These are phyloP conservation scores for Chenopodium berlandieri DNA, from an alignment of 148 eudicot genomes.

Conservation along the genomic window DNA sequence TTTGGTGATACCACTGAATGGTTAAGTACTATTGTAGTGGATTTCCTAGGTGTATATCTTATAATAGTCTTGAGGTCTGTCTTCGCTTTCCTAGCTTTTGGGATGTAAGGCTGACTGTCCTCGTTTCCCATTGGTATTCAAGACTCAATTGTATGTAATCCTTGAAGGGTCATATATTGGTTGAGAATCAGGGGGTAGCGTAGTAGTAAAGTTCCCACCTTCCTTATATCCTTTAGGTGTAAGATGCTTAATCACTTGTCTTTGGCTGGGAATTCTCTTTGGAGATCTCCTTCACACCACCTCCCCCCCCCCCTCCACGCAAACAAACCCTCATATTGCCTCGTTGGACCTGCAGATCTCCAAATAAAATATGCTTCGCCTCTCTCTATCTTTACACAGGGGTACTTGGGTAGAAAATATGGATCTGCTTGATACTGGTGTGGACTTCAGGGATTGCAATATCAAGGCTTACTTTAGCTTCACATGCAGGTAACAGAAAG, in stretches of 20 bases:
- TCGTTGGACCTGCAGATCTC: no score
- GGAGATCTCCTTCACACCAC: not conserved
- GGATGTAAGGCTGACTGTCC: no score
- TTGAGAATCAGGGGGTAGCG: not conserved
- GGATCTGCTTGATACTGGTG: not conserved
- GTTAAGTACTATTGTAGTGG: no score
- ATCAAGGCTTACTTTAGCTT: not conserved
- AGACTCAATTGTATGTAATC: not conserved
- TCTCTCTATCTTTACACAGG: no score
- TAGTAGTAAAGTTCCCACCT: not conserved
- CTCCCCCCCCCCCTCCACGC: no score
- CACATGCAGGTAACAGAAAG: constrained; percentile 65
- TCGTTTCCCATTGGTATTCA: not conserved
- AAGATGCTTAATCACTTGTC: not conserved
- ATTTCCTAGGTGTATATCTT: no score
- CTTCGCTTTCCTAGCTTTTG: no score
- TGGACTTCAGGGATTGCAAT: not conserved
- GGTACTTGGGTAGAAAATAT: not conserved
- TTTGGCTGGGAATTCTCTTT: not conserved
- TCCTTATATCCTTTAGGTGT: not conserved
- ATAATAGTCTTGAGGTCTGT: no score
- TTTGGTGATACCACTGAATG: not conserved
- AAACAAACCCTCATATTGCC: no score
- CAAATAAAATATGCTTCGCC: no score
- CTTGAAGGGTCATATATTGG: not conserved